These are phyloP conservation scores for Rhodosporidiobolus odoratus DNA, from an alignment of 768 basidiomycete species.

Conservation along the genomic window DNA sequence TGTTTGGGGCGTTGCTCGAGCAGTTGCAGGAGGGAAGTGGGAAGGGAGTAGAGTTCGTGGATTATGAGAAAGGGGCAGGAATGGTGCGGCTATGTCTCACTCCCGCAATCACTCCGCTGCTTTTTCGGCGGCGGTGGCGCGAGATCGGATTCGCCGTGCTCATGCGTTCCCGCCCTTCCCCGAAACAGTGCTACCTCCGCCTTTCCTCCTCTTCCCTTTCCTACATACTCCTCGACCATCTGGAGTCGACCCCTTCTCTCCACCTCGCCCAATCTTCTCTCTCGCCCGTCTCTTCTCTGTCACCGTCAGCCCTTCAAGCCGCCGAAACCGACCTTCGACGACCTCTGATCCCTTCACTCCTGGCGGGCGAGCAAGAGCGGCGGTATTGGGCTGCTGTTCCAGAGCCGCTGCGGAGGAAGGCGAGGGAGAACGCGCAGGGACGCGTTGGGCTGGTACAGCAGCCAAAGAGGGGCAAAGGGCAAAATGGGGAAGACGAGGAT, in stretches of 20 bases:
- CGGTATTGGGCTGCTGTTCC: slow-evolving; percentile 29
- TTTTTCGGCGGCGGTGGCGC: too few relatives aligned
- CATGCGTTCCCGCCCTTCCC: not conserved
- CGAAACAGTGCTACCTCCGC: slow-evolving; percentile 30
- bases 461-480: slow-evolving; percentile 2
- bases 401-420: slow-evolving; percentile 15
- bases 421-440: slow-evolving; percentile 14
- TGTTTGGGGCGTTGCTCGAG: slow-evolving; percentile 27
- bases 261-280: slow-evolving; percentile 6
- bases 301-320: not conserved
- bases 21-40: slow-evolving; percentile 31
- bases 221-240: not conserved
- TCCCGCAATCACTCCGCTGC: not conserved
- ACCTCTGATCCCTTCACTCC: slow-evolving; percentile 9
- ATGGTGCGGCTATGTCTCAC: slow-evolving; percentile 2
- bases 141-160: not conserved
- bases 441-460: slow-evolving; percentile 19
- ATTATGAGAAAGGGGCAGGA: slow-evolving; percentile 31
- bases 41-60: slow-evolving; percentile 35
- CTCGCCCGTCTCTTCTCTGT: slow-evolving; percentile 1
- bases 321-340: slow-evolving; percentile 13
- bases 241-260: not conserved
- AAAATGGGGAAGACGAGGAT: not conserved
- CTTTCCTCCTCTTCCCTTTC: slow-evolving; percentile 9
- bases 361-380: slow-evolving; percentile 14